phyloP scores from a whole-genome alignment of 2,329 filamentous ascomycete species.

The Colletotrichum sp. region DNA sequence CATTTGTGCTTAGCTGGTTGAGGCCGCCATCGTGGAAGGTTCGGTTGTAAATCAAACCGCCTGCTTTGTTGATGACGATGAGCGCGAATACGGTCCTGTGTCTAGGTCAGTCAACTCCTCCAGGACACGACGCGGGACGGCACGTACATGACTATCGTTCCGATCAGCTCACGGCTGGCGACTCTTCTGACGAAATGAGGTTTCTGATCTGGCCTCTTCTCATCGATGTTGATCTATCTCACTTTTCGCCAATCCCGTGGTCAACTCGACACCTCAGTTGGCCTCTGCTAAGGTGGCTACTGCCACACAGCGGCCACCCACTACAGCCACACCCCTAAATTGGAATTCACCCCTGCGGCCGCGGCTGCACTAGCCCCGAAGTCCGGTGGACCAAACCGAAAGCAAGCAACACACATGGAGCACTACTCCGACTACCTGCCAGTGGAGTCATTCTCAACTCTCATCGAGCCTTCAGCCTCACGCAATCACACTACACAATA shows the following conservation, averaged over 20 bases:
- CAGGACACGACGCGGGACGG: background rate
- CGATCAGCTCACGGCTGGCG: background rate
- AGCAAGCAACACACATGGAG: background rate
- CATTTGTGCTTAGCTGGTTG: slow-evolving; percentile 89
- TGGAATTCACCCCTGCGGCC: background rate
- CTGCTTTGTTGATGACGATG: slow-evolving; percentile 98
- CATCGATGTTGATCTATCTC: background rate
- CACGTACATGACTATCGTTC: slow-evolving; percentile 1
- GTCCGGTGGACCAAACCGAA: background rate
- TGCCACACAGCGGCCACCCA: background rate
- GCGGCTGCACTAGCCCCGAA: slow-evolving; percentile 9
- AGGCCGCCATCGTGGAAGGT: slow-evolving; percentile 87
- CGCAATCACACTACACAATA: background rate
- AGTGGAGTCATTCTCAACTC: background rate
- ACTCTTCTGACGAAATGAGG: background rate
- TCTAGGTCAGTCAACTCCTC: background rate
- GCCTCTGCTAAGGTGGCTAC: background rate
- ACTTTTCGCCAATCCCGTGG: background rate
- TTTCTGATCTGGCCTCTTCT: background rate
- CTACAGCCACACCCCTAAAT: slow-evolving; percentile 1
- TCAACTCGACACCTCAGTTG: background rate
- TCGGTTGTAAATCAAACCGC: slow-evolving; percentile 94
- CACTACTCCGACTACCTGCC: background rate
- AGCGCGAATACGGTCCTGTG: slow-evolving; percentile 91
- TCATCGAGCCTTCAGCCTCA: slow-evolving; percentile 7